These are phyloP conservation scores for Cicer cuneatum DNA, from an alignment of 306 rosid genomes.

Conservation along the genomic window DNA sequence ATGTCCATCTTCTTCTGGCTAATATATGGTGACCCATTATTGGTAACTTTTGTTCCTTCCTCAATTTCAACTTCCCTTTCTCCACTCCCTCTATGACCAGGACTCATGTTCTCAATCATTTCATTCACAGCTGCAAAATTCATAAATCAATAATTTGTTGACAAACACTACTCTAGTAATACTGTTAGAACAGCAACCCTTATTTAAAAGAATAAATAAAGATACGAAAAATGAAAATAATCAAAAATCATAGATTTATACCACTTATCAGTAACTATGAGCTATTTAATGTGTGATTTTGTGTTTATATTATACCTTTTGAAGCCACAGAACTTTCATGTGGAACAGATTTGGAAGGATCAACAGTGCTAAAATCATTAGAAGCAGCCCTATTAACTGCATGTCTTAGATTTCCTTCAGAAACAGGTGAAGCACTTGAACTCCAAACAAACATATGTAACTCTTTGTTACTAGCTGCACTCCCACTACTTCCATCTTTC, in stretches of 20 bases:
- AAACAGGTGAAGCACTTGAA: conserved; percentile 82
- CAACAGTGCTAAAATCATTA: conserved; percentile 55
- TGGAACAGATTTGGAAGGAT: conserved; percentile 62
- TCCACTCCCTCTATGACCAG: conserved; percentile 56
- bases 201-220: too few species aligned
- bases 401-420: conserved; percentile 76
- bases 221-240: too few species aligned
- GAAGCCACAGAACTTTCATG: conserved; percentile 54
- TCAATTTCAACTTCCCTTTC: conserved; percentile 52
- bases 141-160: neutral
- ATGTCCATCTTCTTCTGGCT: conserved; percentile 62
- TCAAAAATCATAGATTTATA: too few species aligned
- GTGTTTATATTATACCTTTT: conserved; percentile 50
- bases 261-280: too few species aligned
- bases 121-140: conserved; percentile 55
- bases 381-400: conserved; percentile 67
- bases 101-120: conserved; percentile 63
- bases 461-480: conserved; percentile 62
- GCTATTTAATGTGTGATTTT: too few species aligned
- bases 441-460: conserved; percentile 97
- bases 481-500: conserved; percentile 53
- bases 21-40: conserved; percentile 63
- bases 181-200: too few species aligned
- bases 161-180: too few species aligned
- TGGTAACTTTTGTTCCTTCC: conserved; percentile 60